Base-by-base conservation (phyloP, 1,284 basidiomycete species). In the Stereum hirsutum region DNA sequence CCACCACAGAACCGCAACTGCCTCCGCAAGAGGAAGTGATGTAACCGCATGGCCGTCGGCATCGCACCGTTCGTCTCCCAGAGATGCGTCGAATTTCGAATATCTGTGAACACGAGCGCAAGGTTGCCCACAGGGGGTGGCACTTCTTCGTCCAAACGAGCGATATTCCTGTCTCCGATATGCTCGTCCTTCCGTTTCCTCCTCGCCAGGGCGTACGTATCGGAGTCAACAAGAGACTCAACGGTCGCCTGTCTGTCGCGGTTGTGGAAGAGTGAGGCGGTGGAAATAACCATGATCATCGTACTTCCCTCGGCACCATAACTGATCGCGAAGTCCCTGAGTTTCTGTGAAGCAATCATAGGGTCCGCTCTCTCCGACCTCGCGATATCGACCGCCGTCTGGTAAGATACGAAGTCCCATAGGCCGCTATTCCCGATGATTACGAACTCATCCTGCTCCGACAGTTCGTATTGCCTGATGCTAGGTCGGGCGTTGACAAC, bases 51-150 rank as follows among this genome's bases (percentile, higher is more conserved):
- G 1, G 95, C 94, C 0, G 89, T 86, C 35, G 88, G 83, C 95
- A 99, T 99, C 4, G 94, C 94, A 0, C 86, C 80, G 57, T 99
- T 99, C 39, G 84, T 86, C 59, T 99, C 96, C 96, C 96, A 99
- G 2, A 99, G 69, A 48, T 89, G 84, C 0, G 96, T 99, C 48
- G 96, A 99, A 56, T 98, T 98, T 42, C 89, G 82, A 54, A 99
- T 98, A 66, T 99, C 96, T 15, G 95, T 99, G 64, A 99, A 99
- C 19, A 96, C 95, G 41, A 99, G 75, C 14, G 94, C 89, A 31
- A 99, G 70, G 56, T 91, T 85, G 0, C 96, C 96, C 4, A 70
- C 78, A 0, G 96, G 96, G 0, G 96, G 81, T 2, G 85, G 72
- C 40, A 97, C 86, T 57, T 98, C 94, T 36, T 76, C 74, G 43